Evolutionary conservation across 169 alveolate species (phyloP).

Genomic region (Babesia ovis): DNA sequence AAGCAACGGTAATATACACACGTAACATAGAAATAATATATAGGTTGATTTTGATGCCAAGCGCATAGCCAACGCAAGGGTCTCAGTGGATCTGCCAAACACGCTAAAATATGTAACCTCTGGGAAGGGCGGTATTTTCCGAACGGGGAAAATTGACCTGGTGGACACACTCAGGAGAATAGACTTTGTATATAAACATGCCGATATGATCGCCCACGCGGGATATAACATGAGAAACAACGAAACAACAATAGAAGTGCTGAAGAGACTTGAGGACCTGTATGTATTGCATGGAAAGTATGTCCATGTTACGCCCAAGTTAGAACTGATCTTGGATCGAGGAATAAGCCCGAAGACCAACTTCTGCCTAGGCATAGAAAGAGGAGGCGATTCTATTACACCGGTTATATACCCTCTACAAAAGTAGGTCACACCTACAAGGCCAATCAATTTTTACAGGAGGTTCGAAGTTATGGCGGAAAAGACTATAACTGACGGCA

Average conservation of each 20-base stretch:
- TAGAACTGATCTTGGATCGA: conserved; percentile 33
- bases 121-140: background rate
- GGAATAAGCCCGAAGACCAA: conserved; percentile 27
- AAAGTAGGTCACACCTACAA: conserved; percentile 5
- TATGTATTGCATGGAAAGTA: conserved; percentile 36
- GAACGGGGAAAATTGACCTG: conserved; percentile 7
- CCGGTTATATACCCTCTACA: conserved; percentile 42
- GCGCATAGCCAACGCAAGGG: background rate
- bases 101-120: background rate
- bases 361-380: conserved; percentile 34
- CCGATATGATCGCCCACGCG: conserved; percentile 21
- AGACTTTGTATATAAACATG: conserved; percentile 35
- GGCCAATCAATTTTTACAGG: conserved; percentile 2
- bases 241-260: conserved; percentile 30
- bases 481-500: conserved; percentile 45
- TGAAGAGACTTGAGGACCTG: conserved; percentile 43
- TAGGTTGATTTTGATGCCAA: background rate
- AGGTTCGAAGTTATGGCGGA: conserved; percentile 52
- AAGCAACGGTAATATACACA: conserved; percentile 4
- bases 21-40: background rate
- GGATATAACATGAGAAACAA: conserved; percentile 15
- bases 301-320: conserved; percentile 52
- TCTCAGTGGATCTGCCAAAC: conserved; percentile 48
- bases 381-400: conserved; percentile 44
- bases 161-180: conserved; percentile 27